Conservation (phyloP, 257 asterid species). For the Lithospermum erythrorhizon region DNA sequence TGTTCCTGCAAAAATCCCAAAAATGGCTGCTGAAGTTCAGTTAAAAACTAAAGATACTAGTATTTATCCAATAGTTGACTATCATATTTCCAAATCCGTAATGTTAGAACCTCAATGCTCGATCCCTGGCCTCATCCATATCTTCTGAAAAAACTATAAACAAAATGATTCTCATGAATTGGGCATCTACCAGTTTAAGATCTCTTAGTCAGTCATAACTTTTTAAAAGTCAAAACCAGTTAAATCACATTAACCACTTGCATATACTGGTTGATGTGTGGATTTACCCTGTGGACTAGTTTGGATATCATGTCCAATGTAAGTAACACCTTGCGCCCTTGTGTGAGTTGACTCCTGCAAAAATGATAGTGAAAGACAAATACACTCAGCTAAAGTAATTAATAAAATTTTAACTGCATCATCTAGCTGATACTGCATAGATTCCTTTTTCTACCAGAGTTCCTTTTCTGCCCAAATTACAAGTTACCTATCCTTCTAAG, state of each 20-base stretch:
- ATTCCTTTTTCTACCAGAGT: no score
- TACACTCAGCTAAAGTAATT: constrained; percentile 2
- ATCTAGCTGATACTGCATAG: not conserved
- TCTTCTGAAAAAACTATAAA: not conserved
- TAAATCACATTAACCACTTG: not conserved
- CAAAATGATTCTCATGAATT: not conserved
- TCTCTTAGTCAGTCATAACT: not conserved
- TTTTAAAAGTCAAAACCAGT: not conserved
- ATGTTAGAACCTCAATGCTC: not conserved
- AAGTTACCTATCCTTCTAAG: no score
- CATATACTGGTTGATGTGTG: not conserved
- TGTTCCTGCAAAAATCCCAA: constrained; percentile 56
- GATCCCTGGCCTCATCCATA: not conserved
- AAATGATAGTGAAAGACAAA: constrained; percentile 15
- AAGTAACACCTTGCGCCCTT: constrained; percentile 87
- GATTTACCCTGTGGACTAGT: constrained; percentile 67
- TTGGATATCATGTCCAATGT: constrained; percentile 78
- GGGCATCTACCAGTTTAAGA: not conserved
- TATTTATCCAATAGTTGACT: not conserved
- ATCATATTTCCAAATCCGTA: not conserved
- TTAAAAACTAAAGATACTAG: not conserved
- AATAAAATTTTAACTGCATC: not conserved
- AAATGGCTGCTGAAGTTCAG: not conserved
- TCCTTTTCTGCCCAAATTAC: no score
- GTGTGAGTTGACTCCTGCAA: constrained; percentile 82